These are phyloP conservation scores for Saururus chinensis DNA, from an alignment of 164 flowering plant species.

Conservation along the genomic window DNA sequence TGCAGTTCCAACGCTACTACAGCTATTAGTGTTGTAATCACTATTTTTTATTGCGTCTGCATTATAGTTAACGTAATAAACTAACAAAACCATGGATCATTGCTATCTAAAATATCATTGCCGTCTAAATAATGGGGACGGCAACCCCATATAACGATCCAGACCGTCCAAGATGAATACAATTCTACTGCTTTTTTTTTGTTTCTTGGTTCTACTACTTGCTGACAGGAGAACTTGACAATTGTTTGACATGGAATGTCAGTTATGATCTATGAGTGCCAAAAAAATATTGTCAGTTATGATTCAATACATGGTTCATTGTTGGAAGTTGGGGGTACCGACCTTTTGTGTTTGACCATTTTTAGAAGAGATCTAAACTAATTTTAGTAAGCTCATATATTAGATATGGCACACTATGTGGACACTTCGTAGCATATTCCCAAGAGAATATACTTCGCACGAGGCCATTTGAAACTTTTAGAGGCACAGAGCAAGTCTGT, in stretches of 20 bases:
- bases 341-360: background rate
- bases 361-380: background rate
- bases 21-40: background rate
- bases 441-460: background rate
- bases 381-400: background rate
- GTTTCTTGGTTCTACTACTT: too few relatives aligned
- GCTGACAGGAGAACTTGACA: too few relatives aligned
- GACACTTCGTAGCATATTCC: background rate
- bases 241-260: background rate
- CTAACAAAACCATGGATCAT: background rate
- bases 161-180: too few relatives aligned
- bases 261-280: background rate
- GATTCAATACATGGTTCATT: too few relatives aligned
- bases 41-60: too few relatives aligned
- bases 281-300: background rate
- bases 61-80: too few relatives aligned
- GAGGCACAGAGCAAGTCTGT: background rate
- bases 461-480: background rate
- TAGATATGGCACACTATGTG: background rate
- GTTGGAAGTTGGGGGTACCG: background rate
- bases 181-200: too few relatives aligned
- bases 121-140: too few relatives aligned
- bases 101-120: background rate
- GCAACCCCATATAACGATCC: too few relatives aligned
- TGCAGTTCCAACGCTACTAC: background rate